These are phyloP conservation scores for Globisporangium lucens DNA, from an alignment of 352 stramenopile genomes.

Conservation along the genomic window DNA sequence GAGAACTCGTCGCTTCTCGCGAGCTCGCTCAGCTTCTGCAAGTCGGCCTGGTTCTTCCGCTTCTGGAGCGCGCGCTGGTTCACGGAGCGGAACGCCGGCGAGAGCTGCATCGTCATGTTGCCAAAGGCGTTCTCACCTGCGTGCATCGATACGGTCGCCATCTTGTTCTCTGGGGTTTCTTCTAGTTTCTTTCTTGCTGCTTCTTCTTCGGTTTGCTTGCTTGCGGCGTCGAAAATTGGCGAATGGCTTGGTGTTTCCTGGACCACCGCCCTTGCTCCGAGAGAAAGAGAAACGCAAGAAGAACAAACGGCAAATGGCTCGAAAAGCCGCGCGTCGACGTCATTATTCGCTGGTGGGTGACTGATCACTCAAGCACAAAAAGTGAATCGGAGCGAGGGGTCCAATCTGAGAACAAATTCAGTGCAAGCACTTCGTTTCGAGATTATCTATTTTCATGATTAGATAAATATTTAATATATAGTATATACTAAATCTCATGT, in stretches of 20 bases:
- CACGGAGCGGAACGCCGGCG: conserved; percentile 50
- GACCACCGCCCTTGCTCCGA: neutral
- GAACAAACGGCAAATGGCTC: conserved; percentile 9
- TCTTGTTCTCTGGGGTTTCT: conserved; percentile 8
- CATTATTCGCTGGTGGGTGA: neutral
- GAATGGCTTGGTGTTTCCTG: conserved; percentile 1
- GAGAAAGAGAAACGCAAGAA: conserved; percentile 9
- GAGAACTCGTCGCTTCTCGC: conserved; percentile 79
- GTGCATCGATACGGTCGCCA: conserved; percentile 65
- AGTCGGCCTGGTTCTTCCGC: conserved; percentile 23
- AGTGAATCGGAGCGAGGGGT: neutral
- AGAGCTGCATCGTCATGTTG: conserved; percentile 44
- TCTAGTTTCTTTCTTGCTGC: neutral
- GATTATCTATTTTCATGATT: neutral
- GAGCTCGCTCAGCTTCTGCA: conserved; percentile 66
- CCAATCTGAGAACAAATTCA: conserved; percentile 5
- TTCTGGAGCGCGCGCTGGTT: conserved; percentile 45
- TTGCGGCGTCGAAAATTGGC: conserved; percentile 5
- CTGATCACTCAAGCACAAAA: conserved; percentile 4
- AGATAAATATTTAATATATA: neutral
- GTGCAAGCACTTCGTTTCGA: neutral
- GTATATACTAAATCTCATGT: neutral
- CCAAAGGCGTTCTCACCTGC: conserved; percentile 42
- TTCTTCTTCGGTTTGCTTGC: conserved; percentile 9
- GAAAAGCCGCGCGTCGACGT: conserved; percentile 12